Evolutionary conservation across 495 filamentous ascomycete species (phyloP).

Genomic region (Hypoxylon perforatum): DNA sequence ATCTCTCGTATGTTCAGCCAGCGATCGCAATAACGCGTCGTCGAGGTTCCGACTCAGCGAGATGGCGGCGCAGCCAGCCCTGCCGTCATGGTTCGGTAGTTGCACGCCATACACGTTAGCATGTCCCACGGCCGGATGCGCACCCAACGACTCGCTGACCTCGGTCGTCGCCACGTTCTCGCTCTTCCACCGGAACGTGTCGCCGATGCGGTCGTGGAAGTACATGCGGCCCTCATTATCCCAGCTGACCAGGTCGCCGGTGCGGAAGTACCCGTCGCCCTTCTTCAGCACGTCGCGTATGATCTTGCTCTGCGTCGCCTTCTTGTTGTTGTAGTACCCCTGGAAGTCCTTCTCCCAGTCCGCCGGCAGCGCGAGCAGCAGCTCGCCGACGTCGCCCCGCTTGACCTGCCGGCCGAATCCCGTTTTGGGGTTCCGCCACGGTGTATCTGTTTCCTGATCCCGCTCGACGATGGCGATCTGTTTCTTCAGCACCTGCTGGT

Average conservation of each 20-base stretch:
- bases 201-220: slow-evolving; percentile 91
- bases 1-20: slow-evolving; percentile 68
- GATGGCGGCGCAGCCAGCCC: slow-evolving; percentile 84
- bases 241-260: slow-evolving; percentile 82
- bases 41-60: slow-evolving; percentile 59
- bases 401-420: slow-evolving; percentile 73
- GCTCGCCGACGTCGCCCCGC: slow-evolving; percentile 78
- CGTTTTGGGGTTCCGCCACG: slow-evolving; percentile 76
- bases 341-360: slow-evolving; percentile 77
- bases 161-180: slow-evolving; percentile 93
- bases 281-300: slow-evolving; percentile 79
- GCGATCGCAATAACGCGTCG: slow-evolving; percentile 59
- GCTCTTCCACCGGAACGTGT: slow-evolving; percentile 95
- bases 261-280: slow-evolving; percentile 88
- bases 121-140: slow-evolving; percentile 74
- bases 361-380: slow-evolving; percentile 79
- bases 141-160: slow-evolving; percentile 77
- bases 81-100: slow-evolving; percentile 85
- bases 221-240: slow-evolving; percentile 79
- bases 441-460: slow-evolving; percentile 76
- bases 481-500: slow-evolving; percentile 62
- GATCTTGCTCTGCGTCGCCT: slow-evolving; percentile 82
- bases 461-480: slow-evolving; percentile 72
- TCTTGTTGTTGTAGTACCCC: slow-evolving; percentile 84
- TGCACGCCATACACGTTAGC: slow-evolving; percentile 90